Percentiles rank a stretch among this genome's conserved stretches.
Conservation (phyloP, 306 rosid species). For the Ormosia emarginata region DNA sequence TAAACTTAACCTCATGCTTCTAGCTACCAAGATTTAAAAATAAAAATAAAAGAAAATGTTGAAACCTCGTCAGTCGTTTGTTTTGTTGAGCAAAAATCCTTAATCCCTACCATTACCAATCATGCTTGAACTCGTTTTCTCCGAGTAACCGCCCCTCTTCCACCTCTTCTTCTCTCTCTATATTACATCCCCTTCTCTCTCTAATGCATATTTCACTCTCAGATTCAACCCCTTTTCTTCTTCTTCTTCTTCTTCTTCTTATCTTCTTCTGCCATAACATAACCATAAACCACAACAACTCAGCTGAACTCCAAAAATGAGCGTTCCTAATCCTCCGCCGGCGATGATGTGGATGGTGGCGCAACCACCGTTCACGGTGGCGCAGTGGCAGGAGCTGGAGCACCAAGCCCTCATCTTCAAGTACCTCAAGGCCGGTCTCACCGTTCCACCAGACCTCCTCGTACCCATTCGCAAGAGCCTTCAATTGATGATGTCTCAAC, state of each 20-base stretch:
- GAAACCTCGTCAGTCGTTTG: not conserved
- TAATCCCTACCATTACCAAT: conserved; percentile 7
- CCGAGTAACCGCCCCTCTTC: conserved; percentile 34
- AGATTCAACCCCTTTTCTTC: not conserved
- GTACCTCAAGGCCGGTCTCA: conserved; percentile 72
- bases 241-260: not conserved
- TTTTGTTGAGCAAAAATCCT: not conserved
- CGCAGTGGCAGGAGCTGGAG: conserved; percentile 92
- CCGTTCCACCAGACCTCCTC: conserved; percentile 86
- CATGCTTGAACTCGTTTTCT: conserved; percentile 21
- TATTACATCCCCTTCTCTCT: not conserved
- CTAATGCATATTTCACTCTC: not conserved
- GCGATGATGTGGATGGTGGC: conserved; percentile 38
- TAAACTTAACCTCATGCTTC: too few species aligned
- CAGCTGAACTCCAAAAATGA: conserved; percentile 20
- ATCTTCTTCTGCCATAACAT: not conserved
- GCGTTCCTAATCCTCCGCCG: conserved; percentile 23
- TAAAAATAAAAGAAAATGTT: too few species aligned
- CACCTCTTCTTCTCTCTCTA: not conserved
- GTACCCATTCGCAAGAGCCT: conserved; percentile 74
- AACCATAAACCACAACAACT: not conserved
- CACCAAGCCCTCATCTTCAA: conserved; percentile 88
- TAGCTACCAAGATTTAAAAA: too few species aligned
- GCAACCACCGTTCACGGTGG: conserved; percentile 72
- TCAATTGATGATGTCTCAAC: conserved; percentile 45